phyloP scores from a whole-genome alignment of 2,329 filamentous ascomycete genomes.

The Aureobasidium sp. region DNA sequence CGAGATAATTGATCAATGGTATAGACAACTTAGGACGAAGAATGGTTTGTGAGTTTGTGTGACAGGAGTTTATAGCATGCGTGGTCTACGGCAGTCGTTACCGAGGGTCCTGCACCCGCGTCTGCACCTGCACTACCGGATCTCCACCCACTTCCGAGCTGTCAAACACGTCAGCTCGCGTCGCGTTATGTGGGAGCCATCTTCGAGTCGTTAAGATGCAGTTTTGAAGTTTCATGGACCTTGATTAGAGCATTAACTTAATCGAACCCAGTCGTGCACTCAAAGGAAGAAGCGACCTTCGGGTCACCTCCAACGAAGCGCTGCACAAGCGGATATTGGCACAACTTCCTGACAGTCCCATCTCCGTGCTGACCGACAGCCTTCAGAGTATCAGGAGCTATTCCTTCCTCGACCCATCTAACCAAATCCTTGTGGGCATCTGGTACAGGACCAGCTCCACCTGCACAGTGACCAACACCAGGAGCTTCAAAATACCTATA shows the following conservation, averaged over 20 bases:
- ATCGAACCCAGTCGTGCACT: conserved; percentile 12
- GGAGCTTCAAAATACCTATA: conserved; percentile 33
- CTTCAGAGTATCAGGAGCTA: conserved; percentile 19
- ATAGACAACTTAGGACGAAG: not conserved
- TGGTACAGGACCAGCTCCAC: conserved; percentile 23
- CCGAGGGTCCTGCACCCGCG: not conserved
- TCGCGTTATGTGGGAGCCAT: not conserved
- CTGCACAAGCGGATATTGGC: conserved; percentile 17
- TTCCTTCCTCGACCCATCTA: conserved; percentile 24
- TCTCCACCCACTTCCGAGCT: conserved; percentile 4
- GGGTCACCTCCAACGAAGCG: conserved; percentile 16
- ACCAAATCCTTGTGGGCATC: conserved; percentile 16
- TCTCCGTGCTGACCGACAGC: conserved; percentile 7
- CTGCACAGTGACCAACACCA: conserved; percentile 29
- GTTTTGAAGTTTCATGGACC: not conserved
- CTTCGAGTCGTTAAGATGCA: too few species aligned
- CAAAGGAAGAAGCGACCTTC: conserved; percentile 14
- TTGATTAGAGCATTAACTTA: not conserved
- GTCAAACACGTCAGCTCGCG: not conserved
- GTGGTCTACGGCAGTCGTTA: not conserved
- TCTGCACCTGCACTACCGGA: not conserved
- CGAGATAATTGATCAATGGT: not conserved
- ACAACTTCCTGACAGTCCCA: conserved; percentile 12
- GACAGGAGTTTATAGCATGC: not conserved
- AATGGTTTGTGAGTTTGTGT: not conserved